Percentiles rank a stretch among this genome's conserved stretches.
Conservation (phyloP, 2,329 filamentous ascomycete species). For the Pochonia chlamydosporia region DNA sequence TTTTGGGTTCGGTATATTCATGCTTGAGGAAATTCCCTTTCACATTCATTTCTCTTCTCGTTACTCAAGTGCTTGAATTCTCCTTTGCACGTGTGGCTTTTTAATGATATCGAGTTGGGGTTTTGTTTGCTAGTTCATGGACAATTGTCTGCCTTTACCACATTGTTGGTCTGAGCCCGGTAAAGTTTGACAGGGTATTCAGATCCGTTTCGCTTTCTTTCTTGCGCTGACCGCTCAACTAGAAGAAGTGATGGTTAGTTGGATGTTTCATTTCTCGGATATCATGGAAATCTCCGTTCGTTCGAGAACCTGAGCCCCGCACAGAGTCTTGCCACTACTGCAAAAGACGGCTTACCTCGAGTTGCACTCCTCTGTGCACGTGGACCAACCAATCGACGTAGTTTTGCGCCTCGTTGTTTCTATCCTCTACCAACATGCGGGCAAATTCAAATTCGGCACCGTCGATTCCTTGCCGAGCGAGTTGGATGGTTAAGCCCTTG, state of each 20-base stretch:
- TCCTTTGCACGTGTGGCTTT: neutral
- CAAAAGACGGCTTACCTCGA: slow-evolving; percentile 57
- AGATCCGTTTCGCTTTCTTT: slow-evolving; percentile 53
- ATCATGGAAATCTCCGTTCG: neutral
- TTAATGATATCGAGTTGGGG: neutral
- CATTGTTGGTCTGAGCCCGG: slow-evolving; percentile 34
- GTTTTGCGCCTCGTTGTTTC: slow-evolving; percentile 95
- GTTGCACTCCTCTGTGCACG: slow-evolving; percentile 84
- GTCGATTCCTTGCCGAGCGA: slow-evolving; percentile 87
- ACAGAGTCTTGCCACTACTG: too few species aligned
- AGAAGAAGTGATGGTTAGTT: slow-evolving; percentile 13
- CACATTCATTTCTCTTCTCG: neutral
- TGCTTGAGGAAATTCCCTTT: too few species aligned
- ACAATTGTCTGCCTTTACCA: slow-evolving; percentile 2
- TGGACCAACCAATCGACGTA: slow-evolving; percentile 99
- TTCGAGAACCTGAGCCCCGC: too few species aligned
- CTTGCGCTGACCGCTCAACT: slow-evolving; percentile 66
- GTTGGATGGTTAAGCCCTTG: slow-evolving; percentile 82
- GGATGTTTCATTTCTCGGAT: slow-evolving; percentile 7
- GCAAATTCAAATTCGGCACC: slow-evolving; percentile 97
- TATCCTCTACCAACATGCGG: slow-evolving; percentile 81
- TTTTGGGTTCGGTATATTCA: too few species aligned
- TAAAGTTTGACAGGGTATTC: slow-evolving; percentile 49
- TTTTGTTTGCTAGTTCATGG: neutral
- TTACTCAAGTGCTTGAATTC: neutral